These are phyloP conservation scores for Parmelia sp. DNA, from an alignment of 495 filamentous ascomycete genomes.

Conservation along the genomic window DNA sequence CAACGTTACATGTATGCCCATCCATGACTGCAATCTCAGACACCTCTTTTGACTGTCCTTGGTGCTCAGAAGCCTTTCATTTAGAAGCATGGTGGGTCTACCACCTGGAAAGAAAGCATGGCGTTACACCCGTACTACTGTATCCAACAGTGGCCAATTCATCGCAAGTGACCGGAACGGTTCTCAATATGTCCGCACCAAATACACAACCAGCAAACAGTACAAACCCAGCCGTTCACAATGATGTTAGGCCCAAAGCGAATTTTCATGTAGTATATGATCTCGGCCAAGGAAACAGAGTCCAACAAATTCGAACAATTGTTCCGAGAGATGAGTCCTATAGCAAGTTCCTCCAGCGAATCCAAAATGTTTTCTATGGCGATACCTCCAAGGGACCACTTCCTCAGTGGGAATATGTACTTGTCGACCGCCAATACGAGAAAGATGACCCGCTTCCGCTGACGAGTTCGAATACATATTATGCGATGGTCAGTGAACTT, in stretches of 20 bases:
- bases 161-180: not conserved
- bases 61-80: not conserved
- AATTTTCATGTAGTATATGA: not conserved
- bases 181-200: not conserved
- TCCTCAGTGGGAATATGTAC: not conserved
- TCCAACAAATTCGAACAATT: not conserved
- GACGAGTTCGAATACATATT: constrained; percentile 1
- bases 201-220: not conserved
- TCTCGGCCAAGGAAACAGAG: not conserved
- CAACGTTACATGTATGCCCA: not conserved
- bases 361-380: not conserved
- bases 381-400: not conserved
- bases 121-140: not conserved
- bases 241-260: not conserved
- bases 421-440: not conserved
- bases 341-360: not conserved
- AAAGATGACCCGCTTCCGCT: not conserved
- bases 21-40: not conserved
- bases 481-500: constrained; percentile 5
- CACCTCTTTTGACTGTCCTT: not conserved
- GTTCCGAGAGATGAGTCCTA: constrained; percentile 1
- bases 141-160: not conserved
- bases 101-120: not conserved
- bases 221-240: not conserved
- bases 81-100: not conserved